Conservation (phyloP, 352 stramenopile species). For the Pythium brachiatum region DNA sequence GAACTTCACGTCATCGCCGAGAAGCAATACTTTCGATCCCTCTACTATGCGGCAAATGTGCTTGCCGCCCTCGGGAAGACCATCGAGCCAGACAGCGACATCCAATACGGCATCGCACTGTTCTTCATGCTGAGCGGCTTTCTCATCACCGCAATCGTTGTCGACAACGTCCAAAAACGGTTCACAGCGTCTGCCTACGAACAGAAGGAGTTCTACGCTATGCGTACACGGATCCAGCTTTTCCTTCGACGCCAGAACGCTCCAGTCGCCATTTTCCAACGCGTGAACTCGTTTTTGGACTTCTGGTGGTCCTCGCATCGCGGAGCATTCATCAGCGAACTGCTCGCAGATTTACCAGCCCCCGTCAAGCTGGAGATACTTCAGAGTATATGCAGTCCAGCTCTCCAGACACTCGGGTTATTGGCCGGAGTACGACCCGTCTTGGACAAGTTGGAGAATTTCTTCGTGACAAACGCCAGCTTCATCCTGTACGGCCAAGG, state of each 20-base stretch:
- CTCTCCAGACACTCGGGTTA: conserved; percentile 34
- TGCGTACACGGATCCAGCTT: conserved; percentile 39
- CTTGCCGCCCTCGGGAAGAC: conserved; percentile 34
- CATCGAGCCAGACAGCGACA: conserved; percentile 35
- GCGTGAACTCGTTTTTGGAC: conserved; percentile 44
- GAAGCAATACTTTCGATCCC: conserved; percentile 33
- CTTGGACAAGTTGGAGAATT: conserved; percentile 32
- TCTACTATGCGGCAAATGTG: conserved; percentile 38
- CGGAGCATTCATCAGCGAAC: conserved; percentile 36
- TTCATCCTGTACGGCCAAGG: conserved; percentile 43
- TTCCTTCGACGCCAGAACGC: conserved; percentile 45
- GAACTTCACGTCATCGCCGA: conserved; percentile 23
- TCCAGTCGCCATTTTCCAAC: conserved; percentile 37
- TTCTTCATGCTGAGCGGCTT: conserved; percentile 54
- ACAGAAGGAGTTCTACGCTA: conserved; percentile 46
- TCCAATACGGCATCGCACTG: conserved; percentile 40
- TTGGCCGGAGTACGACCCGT: conserved; percentile 23
- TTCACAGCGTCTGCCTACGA: conserved; percentile 49
- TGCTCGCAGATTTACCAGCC: conserved; percentile 35
- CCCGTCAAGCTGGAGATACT: conserved; percentile 37
- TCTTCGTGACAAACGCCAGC: conserved; percentile 35
- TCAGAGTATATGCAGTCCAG: conserved; percentile 33
- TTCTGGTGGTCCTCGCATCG: conserved; percentile 51
- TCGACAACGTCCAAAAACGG: conserved; percentile 52
- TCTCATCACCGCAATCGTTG: conserved; percentile 45